Conservation (phyloP, 129 eudicot genomes). For the Solidago caesia region DNA sequence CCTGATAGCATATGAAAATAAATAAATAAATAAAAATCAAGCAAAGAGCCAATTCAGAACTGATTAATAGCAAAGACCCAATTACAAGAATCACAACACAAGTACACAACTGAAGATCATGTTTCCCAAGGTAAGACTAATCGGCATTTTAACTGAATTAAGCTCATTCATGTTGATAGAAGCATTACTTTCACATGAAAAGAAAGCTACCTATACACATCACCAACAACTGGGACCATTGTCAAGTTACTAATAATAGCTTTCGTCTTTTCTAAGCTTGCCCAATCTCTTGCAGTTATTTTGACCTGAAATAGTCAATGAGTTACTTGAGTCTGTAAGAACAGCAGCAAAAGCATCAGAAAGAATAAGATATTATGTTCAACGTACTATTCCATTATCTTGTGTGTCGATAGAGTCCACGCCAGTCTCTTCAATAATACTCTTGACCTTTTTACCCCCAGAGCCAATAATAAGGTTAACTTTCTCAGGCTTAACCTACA, state of each 20-base stretch:
- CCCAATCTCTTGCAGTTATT: constrained; percentile 76
- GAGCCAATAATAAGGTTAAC: constrained; percentile 85
- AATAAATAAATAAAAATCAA: background rate
- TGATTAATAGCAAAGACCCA: background rate
- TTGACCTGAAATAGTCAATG: constrained; percentile 58
- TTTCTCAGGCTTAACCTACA: constrained; percentile 75
- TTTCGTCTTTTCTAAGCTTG: constrained; percentile 77
- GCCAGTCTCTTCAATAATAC: constrained; percentile 96
- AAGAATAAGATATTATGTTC: background rate
- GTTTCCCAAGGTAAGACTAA: background rate
- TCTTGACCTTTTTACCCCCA: constrained; percentile 94
- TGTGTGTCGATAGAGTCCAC: constrained; percentile 80
- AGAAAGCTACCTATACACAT: constrained; percentile 68
- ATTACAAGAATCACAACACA: background rate
- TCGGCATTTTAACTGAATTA: background rate
- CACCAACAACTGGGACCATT: constrained; percentile 89
- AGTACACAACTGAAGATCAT: background rate
- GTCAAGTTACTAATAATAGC: constrained; percentile 74
- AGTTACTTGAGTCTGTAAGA: constrained; percentile 24
- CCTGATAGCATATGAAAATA: constrained; percentile 46
- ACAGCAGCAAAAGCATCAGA: constrained; percentile 17
- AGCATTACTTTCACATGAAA: background rate
- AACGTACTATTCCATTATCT: constrained; percentile 84
- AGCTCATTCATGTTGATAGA: background rate
- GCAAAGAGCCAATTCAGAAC: background rate